A percentile compares a stretch with the other conserved stretches of the same genome.
These are phyloP conservation scores for Kalmanozyma brasiliensis DNA, from an alignment of 1,284 basidiomycete genomes.

Conservation along the genomic window DNA sequence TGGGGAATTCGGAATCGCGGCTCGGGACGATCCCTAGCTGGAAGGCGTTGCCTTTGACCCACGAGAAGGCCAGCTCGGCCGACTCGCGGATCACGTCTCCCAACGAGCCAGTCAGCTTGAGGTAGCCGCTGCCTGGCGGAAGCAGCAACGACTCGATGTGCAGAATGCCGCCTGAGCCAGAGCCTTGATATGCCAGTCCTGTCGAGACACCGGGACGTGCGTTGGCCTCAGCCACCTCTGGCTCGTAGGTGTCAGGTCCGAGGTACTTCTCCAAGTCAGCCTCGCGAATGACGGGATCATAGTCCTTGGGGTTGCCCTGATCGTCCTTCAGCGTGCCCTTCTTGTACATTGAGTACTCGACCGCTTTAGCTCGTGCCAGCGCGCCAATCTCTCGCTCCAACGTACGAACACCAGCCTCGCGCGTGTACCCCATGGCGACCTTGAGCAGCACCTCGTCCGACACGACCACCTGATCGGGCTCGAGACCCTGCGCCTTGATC, in stretches of 20 bases:
- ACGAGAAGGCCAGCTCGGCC: conserved; percentile 79
- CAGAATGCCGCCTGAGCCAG: conserved; percentile 85
- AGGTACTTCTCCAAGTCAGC: conserved; percentile 85
- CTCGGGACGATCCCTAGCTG: conserved; percentile 79
- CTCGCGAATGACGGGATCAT: conserved; percentile 76
- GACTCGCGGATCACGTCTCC: conserved; percentile 82
- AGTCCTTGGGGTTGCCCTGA: conserved; percentile 69
- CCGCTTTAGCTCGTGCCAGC: conserved; percentile 76
- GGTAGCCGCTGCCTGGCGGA: conserved; percentile 75
- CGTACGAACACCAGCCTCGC: conserved; percentile 90
- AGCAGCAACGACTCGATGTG: conserved; percentile 82
- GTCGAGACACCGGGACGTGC: conserved; percentile 79
- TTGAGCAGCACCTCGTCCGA: conserved; percentile 78
- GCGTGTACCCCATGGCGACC: conserved; percentile 81
- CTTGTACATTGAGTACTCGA: conserved; percentile 80
- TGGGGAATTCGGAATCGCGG: conserved; percentile 78
- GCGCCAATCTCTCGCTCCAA: conserved; percentile 87
- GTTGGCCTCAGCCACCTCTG: conserved; percentile 79
- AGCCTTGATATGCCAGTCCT: conserved; percentile 86
- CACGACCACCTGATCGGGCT: conserved; percentile 72
- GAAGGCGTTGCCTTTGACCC: conserved; percentile 80
- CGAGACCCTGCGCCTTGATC: conserved; percentile 76
- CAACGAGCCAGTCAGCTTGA: conserved; percentile 83
- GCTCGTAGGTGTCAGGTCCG: conserved; percentile 82
- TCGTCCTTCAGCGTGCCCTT: conserved; percentile 70